Percentiles rank a stretch among this genome's conserved stretches.
Evolutionary conservation across 208 protist species (phyloP).

Genomic region (Acanthamoeba rhysodes): DNA sequence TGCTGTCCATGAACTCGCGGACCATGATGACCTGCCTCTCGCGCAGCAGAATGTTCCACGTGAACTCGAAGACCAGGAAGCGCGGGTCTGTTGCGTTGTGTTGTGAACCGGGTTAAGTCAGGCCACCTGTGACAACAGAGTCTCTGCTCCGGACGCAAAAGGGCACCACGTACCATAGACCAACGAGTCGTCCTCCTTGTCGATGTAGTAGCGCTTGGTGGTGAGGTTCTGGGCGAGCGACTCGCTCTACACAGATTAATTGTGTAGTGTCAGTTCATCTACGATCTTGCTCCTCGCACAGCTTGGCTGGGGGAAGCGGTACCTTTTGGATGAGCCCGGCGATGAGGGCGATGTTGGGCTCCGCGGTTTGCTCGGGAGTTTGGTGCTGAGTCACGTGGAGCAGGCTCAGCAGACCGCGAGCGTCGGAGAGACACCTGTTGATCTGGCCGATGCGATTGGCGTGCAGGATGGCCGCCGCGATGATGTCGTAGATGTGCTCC

Average conservation of each 20-base stretch:
- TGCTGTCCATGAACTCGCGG: conserved; percentile 92
- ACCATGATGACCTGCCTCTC: conserved; percentile 95
- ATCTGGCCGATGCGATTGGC: conserved; percentile 77
- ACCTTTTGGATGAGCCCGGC: conserved; percentile 77
- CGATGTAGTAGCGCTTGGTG: conserved; percentile 71
- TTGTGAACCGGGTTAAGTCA: not conserved
- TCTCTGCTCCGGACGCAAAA: not conserved
- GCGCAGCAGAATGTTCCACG: conserved; percentile 95
- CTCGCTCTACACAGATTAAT: conserved; percentile 42
- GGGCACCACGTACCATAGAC: conserved; percentile 29
- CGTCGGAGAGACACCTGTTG: conserved; percentile 74
- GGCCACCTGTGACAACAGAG: no score
- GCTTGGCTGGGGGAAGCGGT: not conserved
- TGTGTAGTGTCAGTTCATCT: not conserved
- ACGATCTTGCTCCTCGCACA: not conserved
- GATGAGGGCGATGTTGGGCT: conserved; percentile 55
- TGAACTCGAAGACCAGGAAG: conserved; percentile 95
- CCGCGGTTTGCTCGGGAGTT: not conserved
- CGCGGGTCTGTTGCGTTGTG: conserved; percentile 79
- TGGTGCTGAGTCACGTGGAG: conserved; percentile 45
- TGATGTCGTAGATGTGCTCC: conserved; percentile 72
- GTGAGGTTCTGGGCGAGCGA: conserved; percentile 72
- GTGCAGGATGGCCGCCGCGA: conserved; percentile 65
- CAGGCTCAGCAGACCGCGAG: conserved; percentile 48
- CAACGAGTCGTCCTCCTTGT: conserved; percentile 11